Evolutionary conservation across 2,329 filamentous ascomycete genomes (phyloP), one percentile per base, ranked within the genome.

Genomic region (Xylaria sp.): DNA sequence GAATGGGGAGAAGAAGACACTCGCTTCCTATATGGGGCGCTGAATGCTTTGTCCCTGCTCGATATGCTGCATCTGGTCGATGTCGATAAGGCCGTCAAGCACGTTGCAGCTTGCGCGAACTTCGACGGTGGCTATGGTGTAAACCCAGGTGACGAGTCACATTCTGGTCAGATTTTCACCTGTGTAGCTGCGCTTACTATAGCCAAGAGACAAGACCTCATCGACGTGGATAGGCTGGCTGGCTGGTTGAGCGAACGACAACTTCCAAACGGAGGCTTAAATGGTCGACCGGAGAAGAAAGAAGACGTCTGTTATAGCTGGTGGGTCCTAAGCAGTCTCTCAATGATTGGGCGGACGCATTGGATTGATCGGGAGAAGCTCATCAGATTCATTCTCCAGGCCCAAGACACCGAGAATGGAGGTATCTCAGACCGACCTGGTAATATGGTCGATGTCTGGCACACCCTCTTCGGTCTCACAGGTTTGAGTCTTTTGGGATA

Each of bases 281-380:
- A 99, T 79, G 96, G 96, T 2, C 88, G 96, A 58, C 96, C 96
- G 0, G 96, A 98, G 82, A 99, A 99, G 84, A 84, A 92, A 71
- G 95, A 97, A 79, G 96, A 99, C 80, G 95, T 97, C 15, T 99
- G 96, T 83, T 99, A 99, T 82, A 97, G 94, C 80, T 99, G 96
- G 96, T 99, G 96, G 96, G 96, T 98, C 54, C 84, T 95, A 77
- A 95, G 93, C 78, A 97, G 94, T 79, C 83, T 99, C 74, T 91
- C 92, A 55, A 98, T 98, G 87, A 92, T 99, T 74, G 90, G 88
- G 63, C 90, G 91, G 65, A 87, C 94, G 63, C 93, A 98, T 80
- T 99, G 96, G 96, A 97, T 99, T 78, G 93, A 99, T 82, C 88
- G 90, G 59, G 86, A 90, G 66, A 92, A 93, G 78, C 87, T 99